Evolutionary conservation across 148 eudicot genomes (phyloP).

Genomic region (Chenopodium berlandieri): DNA sequence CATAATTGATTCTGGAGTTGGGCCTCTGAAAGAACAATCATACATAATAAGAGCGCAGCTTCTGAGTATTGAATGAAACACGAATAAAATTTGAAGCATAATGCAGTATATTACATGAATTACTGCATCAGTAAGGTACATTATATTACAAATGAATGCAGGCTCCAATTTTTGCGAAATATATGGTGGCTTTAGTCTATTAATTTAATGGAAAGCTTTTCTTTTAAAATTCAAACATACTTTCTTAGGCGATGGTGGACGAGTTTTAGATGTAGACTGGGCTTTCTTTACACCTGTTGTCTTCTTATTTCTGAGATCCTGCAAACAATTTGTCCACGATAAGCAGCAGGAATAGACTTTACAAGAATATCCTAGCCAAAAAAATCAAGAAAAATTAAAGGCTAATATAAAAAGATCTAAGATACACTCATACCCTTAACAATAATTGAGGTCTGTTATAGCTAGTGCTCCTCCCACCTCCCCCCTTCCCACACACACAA

Average conservation of each 20-base stretch:
- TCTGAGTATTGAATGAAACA: too few species aligned
- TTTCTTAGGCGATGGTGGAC: conserved; percentile 18
- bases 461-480: background rate
- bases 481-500: background rate
- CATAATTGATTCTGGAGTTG: conserved; percentile 28
- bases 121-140: background rate
- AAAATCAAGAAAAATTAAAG: background rate
- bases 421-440: background rate
- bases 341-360: background rate
- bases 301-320: conserved; percentile 21
- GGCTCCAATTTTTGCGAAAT: background rate
- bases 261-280: conserved; percentile 15
- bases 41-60: background rate
- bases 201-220: background rate
- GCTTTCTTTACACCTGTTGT: conserved; percentile 21
- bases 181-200: background rate
- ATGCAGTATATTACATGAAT: background rate
- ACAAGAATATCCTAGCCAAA: background rate
- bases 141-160: background rate
- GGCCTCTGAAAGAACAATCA: conserved; percentile 21
- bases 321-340: background rate
- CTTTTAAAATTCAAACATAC: background rate
- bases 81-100: too few species aligned
- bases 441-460: background rate
- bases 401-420: background rate